Percentiles rank a stretch among this genome's conserved stretches.
Conservation (phyloP, 148 eudicot species). For the Polygonum aviculare region DNA sequence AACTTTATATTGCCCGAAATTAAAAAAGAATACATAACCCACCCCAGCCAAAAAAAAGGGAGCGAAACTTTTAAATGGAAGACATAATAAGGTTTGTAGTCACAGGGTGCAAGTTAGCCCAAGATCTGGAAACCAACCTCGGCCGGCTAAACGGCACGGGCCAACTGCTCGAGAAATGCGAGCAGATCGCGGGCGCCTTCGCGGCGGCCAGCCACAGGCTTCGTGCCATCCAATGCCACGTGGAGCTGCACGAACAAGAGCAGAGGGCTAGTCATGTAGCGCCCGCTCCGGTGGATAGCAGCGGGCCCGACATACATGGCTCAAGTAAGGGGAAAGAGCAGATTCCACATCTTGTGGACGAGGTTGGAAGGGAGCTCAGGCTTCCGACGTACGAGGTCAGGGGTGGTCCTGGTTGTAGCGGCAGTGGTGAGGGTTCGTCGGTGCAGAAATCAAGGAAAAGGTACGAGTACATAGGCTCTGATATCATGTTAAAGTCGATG, state of each 20-base stretch:
- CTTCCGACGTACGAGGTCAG: background rate
- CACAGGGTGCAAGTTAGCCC: background rate
- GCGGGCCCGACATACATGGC: background rate
- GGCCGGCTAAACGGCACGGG: background rate
- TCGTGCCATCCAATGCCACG: background rate
- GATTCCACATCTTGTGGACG: background rate
- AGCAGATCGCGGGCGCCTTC: background rate
- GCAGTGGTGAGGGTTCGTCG: background rate
- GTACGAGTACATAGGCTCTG: background rate
- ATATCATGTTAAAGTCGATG: too few relatives aligned
- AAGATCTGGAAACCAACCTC: background rate
- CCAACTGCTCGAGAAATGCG: background rate
- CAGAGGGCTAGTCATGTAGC: background rate
- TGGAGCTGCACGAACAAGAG: background rate
- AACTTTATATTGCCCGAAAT: background rate
- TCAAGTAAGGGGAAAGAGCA: background rate
- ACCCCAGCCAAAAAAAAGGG: background rate
- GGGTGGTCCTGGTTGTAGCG: background rate
- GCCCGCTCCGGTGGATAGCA: background rate
- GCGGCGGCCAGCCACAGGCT: background rate
- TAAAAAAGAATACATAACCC: background rate
- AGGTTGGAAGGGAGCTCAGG: background rate
- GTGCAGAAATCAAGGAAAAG: conserved; percentile 1
- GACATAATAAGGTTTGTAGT: background rate
- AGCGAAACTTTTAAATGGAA: background rate